Evolutionary conservation across 225 moss, liverwort and hornwort species (phyloP), one percentile per base, ranked within the genome.

Genomic region (Thuidium tamariscinum): DNA sequence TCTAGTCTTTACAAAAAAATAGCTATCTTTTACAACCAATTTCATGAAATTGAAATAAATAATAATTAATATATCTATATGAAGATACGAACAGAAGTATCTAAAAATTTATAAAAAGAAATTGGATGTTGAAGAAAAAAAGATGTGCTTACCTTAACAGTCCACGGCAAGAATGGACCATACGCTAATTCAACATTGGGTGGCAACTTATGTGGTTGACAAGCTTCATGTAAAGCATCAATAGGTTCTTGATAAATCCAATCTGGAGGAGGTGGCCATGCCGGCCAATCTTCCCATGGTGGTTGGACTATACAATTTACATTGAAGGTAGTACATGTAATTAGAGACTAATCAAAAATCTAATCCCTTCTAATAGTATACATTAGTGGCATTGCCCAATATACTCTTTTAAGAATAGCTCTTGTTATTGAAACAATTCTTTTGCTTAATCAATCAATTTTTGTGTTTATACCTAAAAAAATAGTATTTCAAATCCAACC

Each of bases 261-360:
- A 1, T 66, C 21, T 36, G n/a, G 42, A 76, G 87, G 93, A n/a
- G 91, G 93, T 52, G 87, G 90, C 85, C 80, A 89, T 2, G 80
- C n/a, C 0, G 93, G 93, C 93, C 93, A 93, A 49, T 88, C 91
- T 46, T 82, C 39, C 91, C 91, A 93, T 1, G 88, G 91, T 21
- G 83, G 86, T 60, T 70, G 23, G 39, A 90, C 92, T 92, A 39
- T 0, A 26, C 3, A 7, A 13, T 66, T 79, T 11, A 64, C 57
- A 82, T 64, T 82, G 57, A 72, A 49, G 46, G 10, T 41, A 13
- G 3, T 13, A 27, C 13, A 68, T 4, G 69, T 70, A 72, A 77
- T 59, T 0, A 44, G 1, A 77, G 54, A 73, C 1, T 2, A 59
- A 22, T 48, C 2, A 30, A 44, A 69, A 44, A 21, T 16, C 12